These are phyloP conservation scores for Fraxinus americana DNA, from an alignment of 257 asterid species.

Conservation along the genomic window DNA sequence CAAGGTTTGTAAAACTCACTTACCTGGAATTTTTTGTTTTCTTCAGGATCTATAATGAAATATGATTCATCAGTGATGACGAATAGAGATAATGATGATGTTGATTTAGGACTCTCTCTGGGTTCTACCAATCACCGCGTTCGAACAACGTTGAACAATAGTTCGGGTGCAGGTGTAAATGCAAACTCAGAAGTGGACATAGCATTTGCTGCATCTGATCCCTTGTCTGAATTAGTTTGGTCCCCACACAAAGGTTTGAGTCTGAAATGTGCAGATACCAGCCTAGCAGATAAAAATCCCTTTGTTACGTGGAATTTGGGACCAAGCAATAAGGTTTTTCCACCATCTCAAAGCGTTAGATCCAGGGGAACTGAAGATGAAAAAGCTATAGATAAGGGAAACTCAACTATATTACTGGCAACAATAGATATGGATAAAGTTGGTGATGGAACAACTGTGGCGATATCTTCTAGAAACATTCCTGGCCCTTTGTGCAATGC, in stretches of 20 bases:
- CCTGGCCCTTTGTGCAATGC: conserved; percentile 6
- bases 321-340: conserved; percentile 30
- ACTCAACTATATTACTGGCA: conserved; percentile 14
- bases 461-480: conserved; percentile 4
- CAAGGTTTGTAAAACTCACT: no score
- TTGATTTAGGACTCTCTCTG: conserved; percentile 40
- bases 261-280: conserved; percentile 43
- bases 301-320: conserved; percentile 56
- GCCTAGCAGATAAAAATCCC: conserved; percentile 40
- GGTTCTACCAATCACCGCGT: conserved; percentile 35
- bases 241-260: conserved; percentile 61
- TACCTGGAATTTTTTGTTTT: no score
- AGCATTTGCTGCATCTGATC: conserved; percentile 53
- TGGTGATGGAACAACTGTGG: conserved; percentile 12
- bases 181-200: conserved; percentile 47
- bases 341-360: conserved; percentile 36
- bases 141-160: conserved; percentile 22
- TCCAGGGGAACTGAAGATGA: conserved; percentile 32
- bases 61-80: conserved; percentile 25
- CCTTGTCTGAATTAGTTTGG: conserved; percentile 75
- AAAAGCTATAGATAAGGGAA: conserved; percentile 26
- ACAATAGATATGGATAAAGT: conserved; percentile 13
- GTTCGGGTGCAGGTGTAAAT: conserved; percentile 87
- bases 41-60: neutral
- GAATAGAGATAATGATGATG: conserved; percentile 33